phyloP scores from a whole-genome alignment of 805 yeast genomes.

The Candida easanensis region DNA sequence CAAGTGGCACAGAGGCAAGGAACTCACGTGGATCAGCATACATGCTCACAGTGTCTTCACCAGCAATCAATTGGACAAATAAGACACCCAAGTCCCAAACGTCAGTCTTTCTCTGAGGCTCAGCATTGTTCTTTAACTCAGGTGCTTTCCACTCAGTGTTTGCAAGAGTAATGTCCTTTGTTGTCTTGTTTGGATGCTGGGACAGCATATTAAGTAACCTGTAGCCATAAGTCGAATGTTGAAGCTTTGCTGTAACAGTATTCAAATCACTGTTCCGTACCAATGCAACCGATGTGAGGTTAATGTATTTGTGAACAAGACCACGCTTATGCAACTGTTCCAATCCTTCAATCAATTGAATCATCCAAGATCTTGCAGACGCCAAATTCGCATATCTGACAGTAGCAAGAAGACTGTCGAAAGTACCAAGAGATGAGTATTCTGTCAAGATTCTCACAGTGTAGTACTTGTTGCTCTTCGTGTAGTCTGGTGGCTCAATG shows the following conservation, averaged over 20 bases:
- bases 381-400: constrained; percentile 67
- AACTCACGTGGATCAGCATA: constrained; percentile 65
- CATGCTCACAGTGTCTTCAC: constrained; percentile 51
- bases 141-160: constrained; percentile 72
- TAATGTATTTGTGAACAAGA: constrained; percentile 65
- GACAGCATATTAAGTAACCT: constrained; percentile 40
- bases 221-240: constrained; percentile 59
- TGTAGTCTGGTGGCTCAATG: constrained; percentile 50
- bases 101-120: constrained; percentile 78
- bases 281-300: constrained; percentile 56
- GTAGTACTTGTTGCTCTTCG: constrained; percentile 42
- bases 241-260: constrained; percentile 54
- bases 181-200: constrained; percentile 34
- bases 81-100: constrained; percentile 90
- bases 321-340: constrained; percentile 88
- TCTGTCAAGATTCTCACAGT: constrained; percentile 68
- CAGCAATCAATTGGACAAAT: constrained; percentile 63
- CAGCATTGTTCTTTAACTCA: constrained; percentile 46
- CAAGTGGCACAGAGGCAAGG: constrained; percentile 43
- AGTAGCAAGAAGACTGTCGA: constrained; percentile 64
- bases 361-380: constrained; percentile 83
- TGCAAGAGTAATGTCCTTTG: constrained; percentile 21
- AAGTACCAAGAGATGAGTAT: constrained; percentile 51
- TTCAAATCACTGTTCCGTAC: constrained; percentile 50
- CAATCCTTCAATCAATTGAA: constrained; percentile 79